Evolutionary conservation across 2,329 filamentous ascomycete genomes (phyloP), one percentile per base, ranked within the genome.

Genomic region (Phaeosphaeriaceae sp.): DNA sequence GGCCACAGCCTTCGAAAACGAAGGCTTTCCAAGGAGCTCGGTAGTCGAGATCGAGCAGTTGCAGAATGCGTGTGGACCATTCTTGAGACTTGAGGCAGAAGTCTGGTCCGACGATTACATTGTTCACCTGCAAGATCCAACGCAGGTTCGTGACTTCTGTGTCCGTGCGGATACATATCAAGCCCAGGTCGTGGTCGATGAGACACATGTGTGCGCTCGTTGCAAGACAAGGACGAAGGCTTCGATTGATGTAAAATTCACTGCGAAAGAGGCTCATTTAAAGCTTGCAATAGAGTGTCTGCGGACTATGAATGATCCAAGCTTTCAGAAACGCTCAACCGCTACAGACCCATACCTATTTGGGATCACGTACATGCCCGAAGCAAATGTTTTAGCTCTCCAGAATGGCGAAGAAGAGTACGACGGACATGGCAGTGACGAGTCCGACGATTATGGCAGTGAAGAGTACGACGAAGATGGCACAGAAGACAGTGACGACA

Each of bases 1-100:
- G 26, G 24, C 46, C 23, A 49, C 11, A 26, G 22, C 22, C 8
- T 9, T 49, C 15, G n/a, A 5, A 11, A 24, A 26, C 4, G 22
- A 7, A n/a, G 23, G n/a, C 9, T 49, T 26, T 24, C 17, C n/a
- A 3, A 49, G n/a, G n/a, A 49, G 15, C 23, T 49, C 46, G 9
- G 23, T 24, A n/a, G 17, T 49, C 21, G 46, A 49, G 15, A 26
- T 49, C 15, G 21, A 49, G 24, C 46, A 49, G 46, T 28, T 49
- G 24, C 46, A 49, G 46, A 22, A 49, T n/a, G 46, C 46, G 46
- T 24, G 46, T 3, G 46, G 46, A 24, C 46, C 46, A 15, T 49
- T 49, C 24, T 13, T 49, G n/a, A 49, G 22, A 49, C 46, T 49
- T 26, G 46, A 49, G n/a, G 22, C 26, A 15, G 46, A 49, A 19